Percentiles rank a stretch among this genome's conserved stretches.
These are phyloP conservation scores for Lodderomyces margitis DNA, from an alignment of 1,139 yeast species.

Conservation along the genomic window DNA sequence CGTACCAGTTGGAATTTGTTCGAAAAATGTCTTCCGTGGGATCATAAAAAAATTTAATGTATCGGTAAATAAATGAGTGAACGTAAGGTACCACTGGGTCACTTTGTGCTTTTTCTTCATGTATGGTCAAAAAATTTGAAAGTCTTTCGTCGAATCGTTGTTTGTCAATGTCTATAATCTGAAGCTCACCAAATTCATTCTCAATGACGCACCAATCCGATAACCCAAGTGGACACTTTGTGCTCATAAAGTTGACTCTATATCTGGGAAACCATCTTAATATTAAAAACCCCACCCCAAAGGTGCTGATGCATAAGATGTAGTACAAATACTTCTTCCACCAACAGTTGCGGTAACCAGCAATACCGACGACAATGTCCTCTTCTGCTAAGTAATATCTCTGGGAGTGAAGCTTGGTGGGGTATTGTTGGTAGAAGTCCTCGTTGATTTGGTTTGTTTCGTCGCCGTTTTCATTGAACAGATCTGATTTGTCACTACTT, in stretches of 20 bases:
- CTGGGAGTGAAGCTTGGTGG: conserved; percentile 55
- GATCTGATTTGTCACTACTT: conserved; percentile 23
- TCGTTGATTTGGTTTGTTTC: conserved; percentile 27
- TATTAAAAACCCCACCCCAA: conserved; percentile 71
- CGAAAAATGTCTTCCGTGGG: conserved; percentile 85
- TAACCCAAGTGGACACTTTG: conserved; percentile 63
- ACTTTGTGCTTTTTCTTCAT: conserved; percentile 18
- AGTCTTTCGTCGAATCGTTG: conserved; percentile 67
- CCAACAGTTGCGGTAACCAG: conserved; percentile 69
- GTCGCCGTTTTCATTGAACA: conserved; percentile 16
- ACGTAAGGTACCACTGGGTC: conserved; percentile 73
- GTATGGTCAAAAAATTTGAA: conserved; percentile 57
- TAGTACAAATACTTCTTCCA: conserved; percentile 50
- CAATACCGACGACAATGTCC: conserved; percentile 89
- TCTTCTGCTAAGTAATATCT: conserved; percentile 93
- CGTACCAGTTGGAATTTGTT: conserved; percentile 86
- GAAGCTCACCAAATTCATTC: conserved; percentile 87
- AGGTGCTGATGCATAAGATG: conserved; percentile 53
- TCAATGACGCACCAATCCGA: conserved; percentile 95
- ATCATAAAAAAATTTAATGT: conserved; percentile 75
- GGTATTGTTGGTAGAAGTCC: conserved; percentile 40
- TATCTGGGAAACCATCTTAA: conserved; percentile 85
- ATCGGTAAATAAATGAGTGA: conserved; percentile 74
- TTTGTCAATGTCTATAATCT: conserved; percentile 54
- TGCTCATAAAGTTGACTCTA: conserved; percentile 67